phyloP scores from a whole-genome alignment of 805 yeast genomes.

The Brettanomyces anomalus region DNA sequence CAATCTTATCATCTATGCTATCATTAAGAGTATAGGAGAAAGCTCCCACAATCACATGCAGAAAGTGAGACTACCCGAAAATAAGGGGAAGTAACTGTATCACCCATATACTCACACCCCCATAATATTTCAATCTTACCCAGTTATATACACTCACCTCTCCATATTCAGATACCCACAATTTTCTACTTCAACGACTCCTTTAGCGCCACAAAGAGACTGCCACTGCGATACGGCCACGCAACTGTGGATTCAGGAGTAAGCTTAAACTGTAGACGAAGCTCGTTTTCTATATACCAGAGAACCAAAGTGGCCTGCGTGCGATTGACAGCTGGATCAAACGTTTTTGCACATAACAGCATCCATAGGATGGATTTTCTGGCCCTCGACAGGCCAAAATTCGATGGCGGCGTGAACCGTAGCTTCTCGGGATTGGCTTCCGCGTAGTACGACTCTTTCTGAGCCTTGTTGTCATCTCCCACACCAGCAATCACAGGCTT shows the following conservation, averaged over 20 bases:
- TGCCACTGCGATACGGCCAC: conserved; percentile 22
- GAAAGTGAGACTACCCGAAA: too few species aligned
- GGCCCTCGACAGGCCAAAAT: conserved; percentile 47
- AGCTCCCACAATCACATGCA: too few species aligned
- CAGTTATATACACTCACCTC: too few species aligned
- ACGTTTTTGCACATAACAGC: conserved; percentile 62
- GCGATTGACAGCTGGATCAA: conserved; percentile 34
- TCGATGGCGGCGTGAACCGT: conserved; percentile 29
- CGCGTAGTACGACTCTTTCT: conserved; percentile 22
- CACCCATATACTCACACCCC: too few species aligned
- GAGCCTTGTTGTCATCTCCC: not conserved
- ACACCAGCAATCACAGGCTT: conserved; percentile 7
- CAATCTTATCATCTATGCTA: too few species aligned
- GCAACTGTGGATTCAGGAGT: conserved; percentile 2
- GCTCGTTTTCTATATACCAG: conserved; percentile 15
- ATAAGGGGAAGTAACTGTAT: too few species aligned
- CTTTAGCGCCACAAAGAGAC: conserved; percentile 10
- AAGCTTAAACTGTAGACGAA: conserved; percentile 3
- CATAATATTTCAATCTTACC: too few species aligned
- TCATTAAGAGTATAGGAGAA: too few species aligned
- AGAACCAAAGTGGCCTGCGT: conserved; percentile 18
- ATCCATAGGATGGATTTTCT: conserved; percentile 77
- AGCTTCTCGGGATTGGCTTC: conserved; percentile 25
- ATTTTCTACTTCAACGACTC: not conserved
- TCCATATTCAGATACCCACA: too few species aligned